Evolutionary conservation across 2,329 filamentous ascomycete species (phyloP), one percentile per base, ranked within the genome.

Genomic region (Sphaerostilbella broomeana): DNA sequence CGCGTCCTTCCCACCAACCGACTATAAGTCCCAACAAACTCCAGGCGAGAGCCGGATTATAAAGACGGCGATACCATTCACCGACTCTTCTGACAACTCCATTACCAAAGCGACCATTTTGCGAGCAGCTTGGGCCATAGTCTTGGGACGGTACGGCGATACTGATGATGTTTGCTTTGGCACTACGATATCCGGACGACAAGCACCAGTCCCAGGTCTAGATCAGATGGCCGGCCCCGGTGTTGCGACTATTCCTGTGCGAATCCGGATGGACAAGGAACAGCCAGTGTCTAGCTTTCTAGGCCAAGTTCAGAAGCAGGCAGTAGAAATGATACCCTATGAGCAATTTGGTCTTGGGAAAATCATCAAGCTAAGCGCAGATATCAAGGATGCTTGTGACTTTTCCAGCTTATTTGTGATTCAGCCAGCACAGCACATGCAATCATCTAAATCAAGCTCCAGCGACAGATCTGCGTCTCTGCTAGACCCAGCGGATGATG

Each of bases 81-180:
- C 22, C 20, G 22, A 16, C 4, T 45, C 26, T 21, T 40, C 35
- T 24, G 37, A 20, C 4, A 35, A 22, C 6, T 47, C 31, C 13
- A 41, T 51, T 13, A 54, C 51, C 0, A 26, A 48, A 4, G 47
- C 55, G 0, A 51, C 48, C 1, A 22, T 56, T 3, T 38, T 56
- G n/a, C 48, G 56, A 7, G 52, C 54, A 1, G 53, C 57, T 4
- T 55, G 53, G 50, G 42, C 52, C 2, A 36, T 71, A 7, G 52
- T 67, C 4, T 53, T 63, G 1, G 57, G 57, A 0, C 46, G 60
- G 3, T 65, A 67, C 37, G 56, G 63, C 43, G 55, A 26, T 43
- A 58, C 45, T 4, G 38, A 41, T 17, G 44, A 41, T 31, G 34
- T 51, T n/a, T 26, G 40, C 13, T 54, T 51, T 30, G 51, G 50